These are phyloP conservation scores for Colletotrichum echinochloae DNA, from an alignment of 2,329 filamentous ascomycete genomes.

Conservation along the genomic window DNA sequence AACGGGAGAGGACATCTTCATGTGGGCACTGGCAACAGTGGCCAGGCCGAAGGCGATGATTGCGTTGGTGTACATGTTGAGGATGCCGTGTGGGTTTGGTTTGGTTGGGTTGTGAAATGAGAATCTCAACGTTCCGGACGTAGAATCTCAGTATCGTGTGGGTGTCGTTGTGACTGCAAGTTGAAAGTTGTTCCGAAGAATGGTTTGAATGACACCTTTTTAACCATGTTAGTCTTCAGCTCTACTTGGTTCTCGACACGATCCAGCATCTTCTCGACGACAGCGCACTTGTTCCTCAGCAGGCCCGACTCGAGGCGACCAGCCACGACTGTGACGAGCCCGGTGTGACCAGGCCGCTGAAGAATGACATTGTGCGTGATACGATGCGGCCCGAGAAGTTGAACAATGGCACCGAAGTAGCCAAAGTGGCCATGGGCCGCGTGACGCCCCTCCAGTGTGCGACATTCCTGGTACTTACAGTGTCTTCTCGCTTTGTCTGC, in stretches of 20 bases:
- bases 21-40: constrained; percentile 76
- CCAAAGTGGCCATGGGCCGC: constrained; percentile 4
- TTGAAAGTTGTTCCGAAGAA: constrained; percentile 17
- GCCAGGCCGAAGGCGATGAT: constrained; percentile 67
- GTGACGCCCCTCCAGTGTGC: constrained; percentile 11
- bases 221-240: constrained; percentile 26
- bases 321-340: constrained; percentile 18
- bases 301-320: constrained; percentile 37
- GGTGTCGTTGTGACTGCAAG: constrained; percentile 39
- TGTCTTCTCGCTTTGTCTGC: constrained; percentile 40
- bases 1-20: constrained; percentile 76
- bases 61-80: constrained; percentile 65
- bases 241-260: constrained; percentile 1
- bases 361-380: constrained; percentile 37
- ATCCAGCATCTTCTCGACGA: constrained; percentile 29
- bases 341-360: constrained; percentile 27
- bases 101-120: constrained; percentile 36
- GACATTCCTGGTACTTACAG: constrained; percentile 35
- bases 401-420: constrained; percentile 32
- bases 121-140: constrained; percentile 58
- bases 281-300: constrained; percentile 34
- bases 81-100: constrained; percentile 52
- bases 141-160: constrained; percentile 40
- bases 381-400: constrained; percentile 30
- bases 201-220: constrained; percentile 35